Percentiles rank a stretch among this genome's conserved stretches.
Conservation (phyloP, 1,284 basidiomycete species). For the Pterula multifida region DNA sequence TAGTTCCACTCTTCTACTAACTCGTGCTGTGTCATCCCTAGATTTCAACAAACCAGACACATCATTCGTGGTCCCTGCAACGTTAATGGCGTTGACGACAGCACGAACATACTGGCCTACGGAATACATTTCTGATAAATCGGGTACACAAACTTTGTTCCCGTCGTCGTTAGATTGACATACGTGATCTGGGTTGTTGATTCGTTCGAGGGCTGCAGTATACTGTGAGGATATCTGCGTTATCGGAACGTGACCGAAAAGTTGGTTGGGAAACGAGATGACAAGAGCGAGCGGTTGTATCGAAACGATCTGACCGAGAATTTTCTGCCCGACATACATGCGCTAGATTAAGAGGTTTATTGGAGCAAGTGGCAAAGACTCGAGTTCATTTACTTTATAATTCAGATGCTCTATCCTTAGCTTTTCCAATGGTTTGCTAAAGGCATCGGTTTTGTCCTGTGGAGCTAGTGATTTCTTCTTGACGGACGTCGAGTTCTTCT, state of each 20-base stretch:
- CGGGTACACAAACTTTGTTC: slow-evolving; percentile 41
- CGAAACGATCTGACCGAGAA: slow-evolving; percentile 79
- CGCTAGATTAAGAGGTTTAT: slow-evolving; percentile 60
- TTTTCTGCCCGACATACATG: slow-evolving; percentile 73
- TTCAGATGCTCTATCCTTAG: slow-evolving; percentile 85
- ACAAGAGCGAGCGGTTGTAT: slow-evolving; percentile 87
- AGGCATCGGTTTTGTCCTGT: slow-evolving; percentile 10
- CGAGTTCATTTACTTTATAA: slow-evolving; percentile 59
- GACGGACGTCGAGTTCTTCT: slow-evolving; percentile 25
- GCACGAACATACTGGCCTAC: slow-evolving; percentile 83
- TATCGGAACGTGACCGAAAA: slow-evolving; percentile 91
- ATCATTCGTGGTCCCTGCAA: slow-evolving; percentile 44
- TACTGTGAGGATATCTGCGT: slow-evolving; percentile 86
- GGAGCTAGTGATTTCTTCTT: slow-evolving; percentile 39
- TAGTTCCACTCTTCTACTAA: slow-evolving; percentile 77
- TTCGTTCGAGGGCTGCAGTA: slow-evolving; percentile 57
- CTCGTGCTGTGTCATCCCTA: slow-evolving; percentile 54
- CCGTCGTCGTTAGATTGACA: slow-evolving; percentile 33
- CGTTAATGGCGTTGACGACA: slow-evolving; percentile 58
- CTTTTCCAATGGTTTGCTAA: slow-evolving; percentile 26
- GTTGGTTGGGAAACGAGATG: slow-evolving; percentile 89
- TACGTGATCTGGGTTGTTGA: slow-evolving; percentile 41
- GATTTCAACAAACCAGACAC: slow-evolving; percentile 41
- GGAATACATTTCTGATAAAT: slow-evolving; percentile 66
- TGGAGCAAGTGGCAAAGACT: too few species aligned